phyloP scores from a whole-genome alignment of 164 flowering plant genomes.

The Santalum album region DNA sequence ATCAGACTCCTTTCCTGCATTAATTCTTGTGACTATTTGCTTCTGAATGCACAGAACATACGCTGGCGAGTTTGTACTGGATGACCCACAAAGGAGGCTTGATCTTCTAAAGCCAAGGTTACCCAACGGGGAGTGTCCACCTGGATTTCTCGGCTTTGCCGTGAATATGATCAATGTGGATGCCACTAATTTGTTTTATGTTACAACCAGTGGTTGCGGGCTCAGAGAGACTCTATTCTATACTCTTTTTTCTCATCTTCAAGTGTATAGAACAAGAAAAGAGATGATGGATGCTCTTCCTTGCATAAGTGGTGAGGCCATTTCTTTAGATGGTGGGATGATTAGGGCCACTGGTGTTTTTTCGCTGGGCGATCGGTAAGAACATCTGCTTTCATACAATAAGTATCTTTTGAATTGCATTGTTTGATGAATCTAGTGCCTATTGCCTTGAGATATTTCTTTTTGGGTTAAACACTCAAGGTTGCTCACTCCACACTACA shows the following conservation, averaged over 20 bases:
- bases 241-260: slow-evolving; percentile 59
- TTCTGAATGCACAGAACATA: slow-evolving; percentile 39
- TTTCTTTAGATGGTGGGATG: slow-evolving; percentile 94
- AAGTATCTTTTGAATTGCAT: neutral
- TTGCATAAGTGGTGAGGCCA: slow-evolving; percentile 66
- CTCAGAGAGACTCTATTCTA: slow-evolving; percentile 86
- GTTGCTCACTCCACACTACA: no score
- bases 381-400: neutral
- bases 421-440: neutral
- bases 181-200: slow-evolving; percentile 22
- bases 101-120: slow-evolving; percentile 67
- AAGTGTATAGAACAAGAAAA: slow-evolving; percentile 66
- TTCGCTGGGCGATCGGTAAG: slow-evolving; percentile 57
- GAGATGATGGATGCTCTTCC: slow-evolving; percentile 72
- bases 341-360: slow-evolving; percentile 45
- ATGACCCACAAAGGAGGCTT: slow-evolving; percentile 76
- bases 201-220: slow-evolving; percentile 51
- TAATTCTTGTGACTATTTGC: neutral
- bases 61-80: slow-evolving; percentile 47
- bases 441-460: no score
- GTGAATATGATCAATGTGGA: slow-evolving; percentile 81
- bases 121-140: slow-evolving; percentile 64
- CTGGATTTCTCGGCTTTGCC: slow-evolving; percentile 87
- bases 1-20: neutral
- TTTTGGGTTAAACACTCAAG: no score